These are phyloP conservation scores for Lachancea sp. DNA, from an alignment of 805 yeast species.

Conservation along the genomic window DNA sequence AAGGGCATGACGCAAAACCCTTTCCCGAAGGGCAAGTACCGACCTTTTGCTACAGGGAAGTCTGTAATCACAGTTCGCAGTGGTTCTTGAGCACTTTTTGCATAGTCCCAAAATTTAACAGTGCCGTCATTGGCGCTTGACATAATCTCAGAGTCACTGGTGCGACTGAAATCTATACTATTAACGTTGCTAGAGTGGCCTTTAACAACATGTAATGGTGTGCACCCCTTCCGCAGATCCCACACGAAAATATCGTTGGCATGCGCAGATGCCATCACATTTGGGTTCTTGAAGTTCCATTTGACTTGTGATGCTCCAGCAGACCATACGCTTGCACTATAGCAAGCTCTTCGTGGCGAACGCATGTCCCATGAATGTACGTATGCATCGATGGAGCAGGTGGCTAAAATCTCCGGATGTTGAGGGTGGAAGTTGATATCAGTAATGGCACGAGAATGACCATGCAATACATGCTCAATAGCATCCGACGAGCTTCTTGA, in stretches of 20 bases:
- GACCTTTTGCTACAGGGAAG: conserved; percentile 84
- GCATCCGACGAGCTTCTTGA: conserved; percentile 64
- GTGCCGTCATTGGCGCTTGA: conserved; percentile 84
- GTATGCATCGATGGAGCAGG: conserved; percentile 88
- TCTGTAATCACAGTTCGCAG: conserved; percentile 57
- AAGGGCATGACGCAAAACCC: conserved; percentile 88
- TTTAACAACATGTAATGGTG: conserved; percentile 56
- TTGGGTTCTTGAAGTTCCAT: conserved; percentile 76
- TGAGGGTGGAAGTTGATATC: conserved; percentile 89
- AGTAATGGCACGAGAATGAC: conserved; percentile 88
- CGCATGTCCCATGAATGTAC: conserved; percentile 90
- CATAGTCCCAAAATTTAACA: conserved; percentile 75
- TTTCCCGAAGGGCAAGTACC: conserved; percentile 83
- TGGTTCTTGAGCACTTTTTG: conserved; percentile 39
- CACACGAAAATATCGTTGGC: conserved; percentile 75
- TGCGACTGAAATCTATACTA: conserved; percentile 76
- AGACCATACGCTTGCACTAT: conserved; percentile 86
- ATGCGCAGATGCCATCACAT: conserved; percentile 80
- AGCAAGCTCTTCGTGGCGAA: conserved; percentile 64
- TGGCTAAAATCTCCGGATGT: conserved; percentile 81
- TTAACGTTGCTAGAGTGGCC: conserved; percentile 87
- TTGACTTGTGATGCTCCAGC: conserved; percentile 94
- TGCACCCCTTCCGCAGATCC: conserved; percentile 81
- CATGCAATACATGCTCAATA: conserved; percentile 80
- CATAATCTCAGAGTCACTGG: conserved; percentile 52